Percentiles rank a stretch among this genome's conserved stretches.
Conservation (phyloP, 108 stramenopile species). For the Bacterosira constricta region DNA sequence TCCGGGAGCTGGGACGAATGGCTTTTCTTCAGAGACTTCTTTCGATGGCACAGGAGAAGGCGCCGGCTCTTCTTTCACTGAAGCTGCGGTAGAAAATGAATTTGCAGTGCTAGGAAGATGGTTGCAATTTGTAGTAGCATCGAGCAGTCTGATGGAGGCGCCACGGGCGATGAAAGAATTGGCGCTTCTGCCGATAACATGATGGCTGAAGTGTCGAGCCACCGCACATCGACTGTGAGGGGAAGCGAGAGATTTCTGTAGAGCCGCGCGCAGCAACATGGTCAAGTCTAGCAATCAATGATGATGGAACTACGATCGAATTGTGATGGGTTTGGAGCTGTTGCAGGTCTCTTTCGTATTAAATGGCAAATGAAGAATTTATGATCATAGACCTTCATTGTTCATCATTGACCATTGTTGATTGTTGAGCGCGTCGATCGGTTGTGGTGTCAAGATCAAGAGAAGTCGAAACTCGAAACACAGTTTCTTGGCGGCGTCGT, state of each 20-base stretch:
- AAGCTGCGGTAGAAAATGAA: constrained; percentile 19
- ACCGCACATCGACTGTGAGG: background rate
- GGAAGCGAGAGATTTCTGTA: constrained; percentile 11
- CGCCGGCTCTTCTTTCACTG: background rate
- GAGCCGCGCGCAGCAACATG: constrained; percentile 11
- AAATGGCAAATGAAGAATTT: no score
- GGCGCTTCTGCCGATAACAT: background rate
- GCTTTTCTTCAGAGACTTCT: background rate
- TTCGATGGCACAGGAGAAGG: background rate
- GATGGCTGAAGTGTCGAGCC: constrained; percentile 1
- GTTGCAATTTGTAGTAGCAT: background rate
- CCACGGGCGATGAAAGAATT: background rate
- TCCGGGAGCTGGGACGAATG: constrained; percentile 65
- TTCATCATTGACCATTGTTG: no score
- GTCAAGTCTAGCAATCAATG: background rate
- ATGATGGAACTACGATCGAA: background rate
- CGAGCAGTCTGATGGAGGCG: background rate
- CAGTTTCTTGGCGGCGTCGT: no score
- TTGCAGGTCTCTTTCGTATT: no score
- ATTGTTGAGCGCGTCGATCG: no score
- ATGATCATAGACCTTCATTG: no score
- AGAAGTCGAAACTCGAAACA: no score
- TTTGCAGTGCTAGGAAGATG: background rate
- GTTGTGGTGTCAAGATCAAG: no score
- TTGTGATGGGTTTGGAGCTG: no score